These are phyloP conservation scores for Coelastrella sp. DNA, from an alignment of 139 green algal species.

Conservation along the genomic window DNA sequence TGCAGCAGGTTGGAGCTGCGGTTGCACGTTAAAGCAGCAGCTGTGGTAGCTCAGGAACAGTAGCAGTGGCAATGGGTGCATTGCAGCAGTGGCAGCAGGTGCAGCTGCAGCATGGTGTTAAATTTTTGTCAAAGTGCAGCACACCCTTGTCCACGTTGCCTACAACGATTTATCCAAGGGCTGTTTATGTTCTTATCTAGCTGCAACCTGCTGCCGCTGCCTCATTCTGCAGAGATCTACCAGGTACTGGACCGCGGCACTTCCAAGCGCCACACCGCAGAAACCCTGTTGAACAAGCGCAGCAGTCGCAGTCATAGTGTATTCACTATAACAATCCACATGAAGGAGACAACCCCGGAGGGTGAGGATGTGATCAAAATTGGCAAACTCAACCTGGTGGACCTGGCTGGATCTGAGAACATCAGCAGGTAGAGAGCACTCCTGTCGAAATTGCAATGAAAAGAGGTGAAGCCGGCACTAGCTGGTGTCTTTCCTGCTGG, in stretches of 20 bases:
- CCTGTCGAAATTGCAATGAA: neutral
- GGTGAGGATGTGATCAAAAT: constrained; percentile 98
- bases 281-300: constrained; percentile 98
- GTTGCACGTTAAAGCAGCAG: neutral
- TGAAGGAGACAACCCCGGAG: constrained; percentile 88
- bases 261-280: constrained; percentile 90
- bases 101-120: neutral
- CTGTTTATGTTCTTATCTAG: neutral
- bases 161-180: neutral
- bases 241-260: constrained; percentile 91
- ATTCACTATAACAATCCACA: constrained; percentile 90
- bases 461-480: no score
- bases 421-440: constrained; percentile 78
- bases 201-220: neutral
- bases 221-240: constrained; percentile 42
- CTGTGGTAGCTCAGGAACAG: neutral
- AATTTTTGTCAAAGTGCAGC: no score
- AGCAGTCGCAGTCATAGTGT: constrained; percentile 95
- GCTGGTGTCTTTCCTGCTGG: no score
- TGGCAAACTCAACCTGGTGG: constrained; percentile 99
- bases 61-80: neutral
- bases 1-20: constrained; percentile 40
- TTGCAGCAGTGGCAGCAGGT: neutral
- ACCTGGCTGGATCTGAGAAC: constrained; percentile 97
- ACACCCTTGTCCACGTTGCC: no score